Evolutionary conservation across 1,284 basidiomycete genomes (phyloP).

Genomic region (Pterulicium gracile): DNA sequence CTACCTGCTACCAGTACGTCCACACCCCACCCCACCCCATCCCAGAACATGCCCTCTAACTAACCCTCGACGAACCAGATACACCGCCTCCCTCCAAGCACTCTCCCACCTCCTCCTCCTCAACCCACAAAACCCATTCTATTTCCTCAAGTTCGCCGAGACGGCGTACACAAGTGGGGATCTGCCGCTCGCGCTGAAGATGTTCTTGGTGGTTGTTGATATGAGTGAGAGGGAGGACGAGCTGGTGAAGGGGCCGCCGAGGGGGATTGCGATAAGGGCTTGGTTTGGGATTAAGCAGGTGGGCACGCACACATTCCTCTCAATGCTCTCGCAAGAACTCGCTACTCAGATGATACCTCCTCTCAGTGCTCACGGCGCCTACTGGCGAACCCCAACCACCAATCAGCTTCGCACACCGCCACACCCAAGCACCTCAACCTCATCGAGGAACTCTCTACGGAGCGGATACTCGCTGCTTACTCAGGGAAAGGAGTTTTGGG

Average conservation of each 20-base stretch:
- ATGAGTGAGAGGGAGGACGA: conserved; percentile 60
- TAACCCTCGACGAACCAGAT: conserved; percentile 26
- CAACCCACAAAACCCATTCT: conserved; percentile 78
- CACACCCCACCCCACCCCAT: conserved; percentile 1
- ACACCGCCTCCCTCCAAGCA: conserved; percentile 57
- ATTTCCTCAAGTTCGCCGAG: conserved; percentile 76
- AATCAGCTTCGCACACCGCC: conserved; percentile 45
- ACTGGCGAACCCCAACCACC: conserved; percentile 25
- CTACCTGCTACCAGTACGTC: conserved; percentile 65
- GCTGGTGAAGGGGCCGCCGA: conserved; percentile 36
- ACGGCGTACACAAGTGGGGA: conserved; percentile 75
- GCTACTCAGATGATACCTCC: conserved; percentile 1
- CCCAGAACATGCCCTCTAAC: conserved; percentile 3
- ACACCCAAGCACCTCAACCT: conserved; percentile 40
- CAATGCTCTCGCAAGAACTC: no score
- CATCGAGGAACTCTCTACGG: conserved; percentile 64
- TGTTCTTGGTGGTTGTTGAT: conserved; percentile 74
- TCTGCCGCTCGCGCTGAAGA: conserved; percentile 70
- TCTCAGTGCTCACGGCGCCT: conserved; percentile 49
- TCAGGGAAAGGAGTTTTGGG: conserved; percentile 14
- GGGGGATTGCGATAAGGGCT: conserved; percentile 53
- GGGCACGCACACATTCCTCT: conserved; percentile 17
- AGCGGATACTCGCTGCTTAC: conserved; percentile 52
- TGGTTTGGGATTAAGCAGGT: conserved; percentile 87
- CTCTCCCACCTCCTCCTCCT: conserved; percentile 77